Evolutionary conservation across 2,329 filamentous ascomycete genomes (phyloP).

Genomic region (Leptographium radiaticola): DNA sequence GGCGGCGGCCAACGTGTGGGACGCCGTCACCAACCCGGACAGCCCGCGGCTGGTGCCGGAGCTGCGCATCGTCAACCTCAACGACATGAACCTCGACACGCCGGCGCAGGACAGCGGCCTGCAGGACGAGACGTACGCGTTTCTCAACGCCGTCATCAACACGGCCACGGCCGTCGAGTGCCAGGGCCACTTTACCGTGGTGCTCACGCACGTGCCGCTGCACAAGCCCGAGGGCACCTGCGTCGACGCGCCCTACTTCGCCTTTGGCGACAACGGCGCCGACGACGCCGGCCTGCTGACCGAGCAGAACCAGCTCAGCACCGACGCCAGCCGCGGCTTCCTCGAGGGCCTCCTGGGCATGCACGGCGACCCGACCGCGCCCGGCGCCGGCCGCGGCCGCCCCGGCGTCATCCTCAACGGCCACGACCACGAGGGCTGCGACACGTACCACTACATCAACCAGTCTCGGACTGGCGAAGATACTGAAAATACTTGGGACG

Average conservation of each 20-base stretch:
- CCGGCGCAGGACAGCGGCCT: conserved; percentile 56
- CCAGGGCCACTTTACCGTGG: conserved; percentile 59
- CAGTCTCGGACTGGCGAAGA: conserved; percentile 31
- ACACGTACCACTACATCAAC: conserved; percentile 72
- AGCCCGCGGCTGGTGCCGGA: conserved; percentile 45
- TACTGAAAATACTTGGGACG: conserved; percentile 37
- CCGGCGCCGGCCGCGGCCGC: conserved; percentile 51
- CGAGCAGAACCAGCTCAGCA: conserved; percentile 84
- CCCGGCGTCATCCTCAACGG: conserved; percentile 76
- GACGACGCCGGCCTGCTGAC: conserved; percentile 51
- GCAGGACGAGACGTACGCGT: conserved; percentile 65
- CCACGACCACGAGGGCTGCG: conserved; percentile 91
- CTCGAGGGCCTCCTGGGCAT: conserved; percentile 76
- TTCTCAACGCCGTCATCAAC: conserved; percentile 57
- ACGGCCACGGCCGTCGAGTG: conserved; percentile 47
- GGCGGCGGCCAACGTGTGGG: conserved; percentile 26
- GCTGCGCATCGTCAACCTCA: conserved; percentile 73
- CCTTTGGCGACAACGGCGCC: conserved; percentile 50
- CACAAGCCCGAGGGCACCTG: conserved; percentile 75
- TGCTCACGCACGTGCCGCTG: conserved; percentile 85
- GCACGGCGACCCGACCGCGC: conserved; percentile 45
- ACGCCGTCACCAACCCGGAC: conserved; percentile 31
- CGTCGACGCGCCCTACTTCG: conserved; percentile 71
- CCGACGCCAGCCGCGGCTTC: conserved; percentile 58
- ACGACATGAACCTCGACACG: conserved; percentile 86